Evolutionary conservation across 441 rosid genomes (phyloP).

Genomic region (Eruca vesicaria): DNA sequence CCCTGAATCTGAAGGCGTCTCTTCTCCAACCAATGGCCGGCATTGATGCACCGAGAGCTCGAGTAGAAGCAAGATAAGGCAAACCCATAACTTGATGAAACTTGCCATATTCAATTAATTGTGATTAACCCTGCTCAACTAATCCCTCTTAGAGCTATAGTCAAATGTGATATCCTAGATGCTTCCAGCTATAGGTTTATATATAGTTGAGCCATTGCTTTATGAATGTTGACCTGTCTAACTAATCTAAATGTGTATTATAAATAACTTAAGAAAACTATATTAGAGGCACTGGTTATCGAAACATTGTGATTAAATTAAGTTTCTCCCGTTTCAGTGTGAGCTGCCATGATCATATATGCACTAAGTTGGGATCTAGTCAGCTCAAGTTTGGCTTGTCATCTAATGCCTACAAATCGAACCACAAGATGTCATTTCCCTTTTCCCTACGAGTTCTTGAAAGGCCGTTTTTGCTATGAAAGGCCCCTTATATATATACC

Average conservation of each 20-base stretch:
- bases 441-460: slow-evolving; percentile 21
- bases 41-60: slow-evolving; percentile 33
- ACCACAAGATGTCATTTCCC: slow-evolving; percentile 16
- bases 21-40: slow-evolving; percentile 29
- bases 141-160: slow-evolving; percentile 9
- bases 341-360: slow-evolving; percentile 23
- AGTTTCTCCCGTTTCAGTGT: neutral
- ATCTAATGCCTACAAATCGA: slow-evolving; percentile 22
- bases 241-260: slow-evolving; percentile 12
- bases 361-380: slow-evolving; percentile 37
- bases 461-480: slow-evolving; percentile 19
- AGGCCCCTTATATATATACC: slow-evolving; percentile 4
- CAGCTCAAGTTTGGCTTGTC: slow-evolving; percentile 26
- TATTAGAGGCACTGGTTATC: slow-evolving; percentile 2
- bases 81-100: slow-evolving; percentile 42
- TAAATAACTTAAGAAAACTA: neutral
- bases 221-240: slow-evolving; percentile 27
- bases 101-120: slow-evolving; percentile 33
- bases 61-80: slow-evolving; percentile 38
- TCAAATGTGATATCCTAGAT: slow-evolving; percentile 19
- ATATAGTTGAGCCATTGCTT: slow-evolving; percentile 28
- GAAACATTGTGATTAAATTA: slow-evolving; percentile 1
- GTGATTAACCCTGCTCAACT: neutral
- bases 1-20: slow-evolving; percentile 25
- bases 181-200: slow-evolving; percentile 25